These are phyloP conservation scores for Xylariaceae sp. DNA, from an alignment of 2,329 filamentous ascomycete genomes.

Conservation along the genomic window DNA sequence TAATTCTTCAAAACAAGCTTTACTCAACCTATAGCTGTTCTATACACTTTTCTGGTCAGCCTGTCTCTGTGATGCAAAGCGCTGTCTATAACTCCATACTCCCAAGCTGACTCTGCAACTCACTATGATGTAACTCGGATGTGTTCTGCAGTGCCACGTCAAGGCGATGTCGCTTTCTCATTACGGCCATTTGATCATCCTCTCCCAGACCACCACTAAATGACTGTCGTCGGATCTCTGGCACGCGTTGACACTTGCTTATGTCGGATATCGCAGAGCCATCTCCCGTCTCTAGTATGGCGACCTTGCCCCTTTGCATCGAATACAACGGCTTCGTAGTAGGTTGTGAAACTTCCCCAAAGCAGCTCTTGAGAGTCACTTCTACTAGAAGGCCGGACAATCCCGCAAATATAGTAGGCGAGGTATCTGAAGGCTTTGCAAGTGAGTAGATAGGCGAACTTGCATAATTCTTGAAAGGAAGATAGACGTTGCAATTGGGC, in stretches of 20 bases:
- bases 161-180: constrained; percentile 17
- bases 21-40: too few species aligned
- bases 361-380: constrained; percentile 27
- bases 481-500: constrained; percentile 44
- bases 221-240: constrained; percentile 18
- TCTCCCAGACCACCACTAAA: constrained; percentile 4
- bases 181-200: not conserved
- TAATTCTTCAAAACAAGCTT: too few species aligned
- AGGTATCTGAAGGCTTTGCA: constrained; percentile 41
- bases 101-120: too few species aligned
- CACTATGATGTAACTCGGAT: constrained; percentile 7
- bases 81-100: too few species aligned
- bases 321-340: constrained; percentile 6
- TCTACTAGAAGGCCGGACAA: constrained; percentile 45
- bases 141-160: constrained; percentile 18
- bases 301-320: constrained; percentile 11
- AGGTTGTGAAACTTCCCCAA: not conserved
- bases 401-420: constrained; percentile 46
- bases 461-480: constrained; percentile 24
- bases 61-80: too few species aligned
- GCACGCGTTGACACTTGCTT: constrained; percentile 21
- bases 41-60: too few species aligned
- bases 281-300: constrained; percentile 27
- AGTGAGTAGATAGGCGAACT: constrained; percentile 40
- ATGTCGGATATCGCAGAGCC: constrained; percentile 21